A percentile compares a stretch with the other conserved stretches of the same genome.
phyloP scores from a whole-genome alignment of 2,329 filamentous ascomycete genomes.

The Calonectria honghensis region DNA sequence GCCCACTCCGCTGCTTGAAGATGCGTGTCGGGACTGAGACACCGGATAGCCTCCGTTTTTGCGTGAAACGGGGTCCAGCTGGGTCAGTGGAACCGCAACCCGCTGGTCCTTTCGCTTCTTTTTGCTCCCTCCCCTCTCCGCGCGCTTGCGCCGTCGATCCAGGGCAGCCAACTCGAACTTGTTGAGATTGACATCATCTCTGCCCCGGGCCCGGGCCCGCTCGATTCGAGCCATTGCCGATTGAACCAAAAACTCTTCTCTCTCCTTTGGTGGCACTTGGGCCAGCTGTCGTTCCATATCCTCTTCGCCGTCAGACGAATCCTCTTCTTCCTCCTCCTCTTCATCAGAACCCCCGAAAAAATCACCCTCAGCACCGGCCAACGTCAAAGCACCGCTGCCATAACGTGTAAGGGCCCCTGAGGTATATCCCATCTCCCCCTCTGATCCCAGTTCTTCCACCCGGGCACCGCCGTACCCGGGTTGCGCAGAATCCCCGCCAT shows the following conservation, averaged over 20 bases:
- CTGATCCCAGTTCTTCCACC: constrained; percentile 82
- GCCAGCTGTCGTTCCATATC: constrained; percentile 63
- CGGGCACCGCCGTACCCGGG: constrained; percentile 58
- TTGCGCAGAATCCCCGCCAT: constrained; percentile 67
- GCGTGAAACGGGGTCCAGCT: constrained; percentile 67
- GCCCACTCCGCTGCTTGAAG: constrained; percentile 60
- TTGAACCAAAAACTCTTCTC: constrained; percentile 85
- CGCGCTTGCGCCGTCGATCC: constrained; percentile 79
- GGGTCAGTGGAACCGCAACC: constrained; percentile 72
- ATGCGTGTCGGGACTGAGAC: constrained; percentile 61
- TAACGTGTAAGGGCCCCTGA: constrained; percentile 69
- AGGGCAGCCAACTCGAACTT: constrained; percentile 88
- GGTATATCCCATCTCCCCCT: constrained; percentile 71
- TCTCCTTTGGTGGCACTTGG: constrained; percentile 75
- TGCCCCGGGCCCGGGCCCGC: constrained; percentile 84
- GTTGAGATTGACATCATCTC: constrained; percentile 86
- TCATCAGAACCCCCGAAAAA: constrained; percentile 59
- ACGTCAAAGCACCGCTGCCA: constrained; percentile 76
- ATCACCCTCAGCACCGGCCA: constrained; percentile 73
- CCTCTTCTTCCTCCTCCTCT: constrained; percentile 55
- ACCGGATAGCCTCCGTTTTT: constrained; percentile 57
- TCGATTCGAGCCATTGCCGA: constrained; percentile 87
- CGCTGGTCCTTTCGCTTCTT: constrained; percentile 66
- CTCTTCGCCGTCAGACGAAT: constrained; percentile 60
- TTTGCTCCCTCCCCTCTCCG: constrained; percentile 67